Conservation (phyloP, 345 rosid genomes). For the sweet orange (Citrus sinensis) region DNA sequence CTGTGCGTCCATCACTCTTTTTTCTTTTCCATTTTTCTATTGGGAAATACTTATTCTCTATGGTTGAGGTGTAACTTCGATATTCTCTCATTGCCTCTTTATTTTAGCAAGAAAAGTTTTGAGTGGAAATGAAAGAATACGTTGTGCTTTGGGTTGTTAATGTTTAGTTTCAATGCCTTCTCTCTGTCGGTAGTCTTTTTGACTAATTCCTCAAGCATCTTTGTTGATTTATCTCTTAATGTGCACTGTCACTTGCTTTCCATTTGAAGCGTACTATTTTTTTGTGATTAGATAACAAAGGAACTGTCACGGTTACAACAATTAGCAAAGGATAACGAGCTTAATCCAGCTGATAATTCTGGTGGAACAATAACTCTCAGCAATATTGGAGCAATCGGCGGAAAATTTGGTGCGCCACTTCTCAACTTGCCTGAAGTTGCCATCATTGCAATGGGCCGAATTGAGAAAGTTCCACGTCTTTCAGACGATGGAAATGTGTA, state of each 20-base stretch:
- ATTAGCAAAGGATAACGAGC: slow-evolving; percentile 65
- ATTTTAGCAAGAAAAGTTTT: background rate
- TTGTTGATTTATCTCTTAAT: background rate
- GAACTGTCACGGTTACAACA: slow-evolving; percentile 76
- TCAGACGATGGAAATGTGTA: slow-evolving; percentile 56
- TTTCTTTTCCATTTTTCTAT: background rate
- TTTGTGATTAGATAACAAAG: slow-evolving; percentile 54
- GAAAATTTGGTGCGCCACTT: slow-evolving; percentile 86
- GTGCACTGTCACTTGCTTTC: background rate
- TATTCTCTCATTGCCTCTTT: background rate
- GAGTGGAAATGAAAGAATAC: background rate
- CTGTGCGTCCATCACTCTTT: background rate
- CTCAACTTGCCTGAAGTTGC: slow-evolving; percentile 91
- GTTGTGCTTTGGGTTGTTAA: background rate
- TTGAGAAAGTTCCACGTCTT: slow-evolving; percentile 71
- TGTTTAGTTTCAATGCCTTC: background rate
- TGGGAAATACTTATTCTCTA: background rate
- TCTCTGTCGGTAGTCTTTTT: background rate
- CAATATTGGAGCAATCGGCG: slow-evolving; percentile 92
- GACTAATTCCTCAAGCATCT: background rate
- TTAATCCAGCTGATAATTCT: slow-evolving; percentile 62
- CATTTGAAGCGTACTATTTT: background rate
- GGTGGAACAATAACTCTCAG: slow-evolving; percentile 92
- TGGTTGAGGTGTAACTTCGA: background rate
- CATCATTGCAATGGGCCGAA: slow-evolving; percentile 84